phyloP scores from a whole-genome alignment of 345 rosid species.

The Psidium friedrichsthalianum region DNA sequence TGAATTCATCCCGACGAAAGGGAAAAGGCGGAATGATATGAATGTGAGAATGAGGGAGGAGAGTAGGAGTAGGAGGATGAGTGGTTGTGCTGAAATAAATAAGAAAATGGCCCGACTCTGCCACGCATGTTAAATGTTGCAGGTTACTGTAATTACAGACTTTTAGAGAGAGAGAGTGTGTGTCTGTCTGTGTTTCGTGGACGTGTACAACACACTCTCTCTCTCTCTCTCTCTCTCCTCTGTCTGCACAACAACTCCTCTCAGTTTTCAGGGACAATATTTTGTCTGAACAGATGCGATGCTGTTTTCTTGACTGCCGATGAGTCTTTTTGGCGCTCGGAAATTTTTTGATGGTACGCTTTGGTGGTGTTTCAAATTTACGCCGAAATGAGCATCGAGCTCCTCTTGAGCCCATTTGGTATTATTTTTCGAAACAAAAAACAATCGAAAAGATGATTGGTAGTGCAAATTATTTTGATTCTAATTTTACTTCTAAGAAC shows the following conservation, averaged over 20 bases:
- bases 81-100: background rate
- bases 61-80: background rate
- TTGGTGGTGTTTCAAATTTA: background rate
- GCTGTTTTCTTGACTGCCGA: background rate
- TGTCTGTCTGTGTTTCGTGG: background rate
- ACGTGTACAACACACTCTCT: background rate
- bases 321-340: background rate
- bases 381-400: background rate
- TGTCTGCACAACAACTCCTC: background rate
- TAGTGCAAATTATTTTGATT: too few relatives aligned
- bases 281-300: background rate
- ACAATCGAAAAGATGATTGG: too few relatives aligned
- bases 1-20: background rate
- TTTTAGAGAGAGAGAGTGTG: background rate
- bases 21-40: background rate
- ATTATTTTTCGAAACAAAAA: too few relatives aligned
- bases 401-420: background rate
- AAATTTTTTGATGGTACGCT: background rate
- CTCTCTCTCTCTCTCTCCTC: too few relatives aligned
- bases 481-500: too few relatives aligned
- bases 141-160: background rate
- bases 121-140: background rate
- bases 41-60: background rate
- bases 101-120: background rate
- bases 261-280: background rate